Conservation (phyloP, 306 rosid species). For the Trifolium subterraneum region DNA sequence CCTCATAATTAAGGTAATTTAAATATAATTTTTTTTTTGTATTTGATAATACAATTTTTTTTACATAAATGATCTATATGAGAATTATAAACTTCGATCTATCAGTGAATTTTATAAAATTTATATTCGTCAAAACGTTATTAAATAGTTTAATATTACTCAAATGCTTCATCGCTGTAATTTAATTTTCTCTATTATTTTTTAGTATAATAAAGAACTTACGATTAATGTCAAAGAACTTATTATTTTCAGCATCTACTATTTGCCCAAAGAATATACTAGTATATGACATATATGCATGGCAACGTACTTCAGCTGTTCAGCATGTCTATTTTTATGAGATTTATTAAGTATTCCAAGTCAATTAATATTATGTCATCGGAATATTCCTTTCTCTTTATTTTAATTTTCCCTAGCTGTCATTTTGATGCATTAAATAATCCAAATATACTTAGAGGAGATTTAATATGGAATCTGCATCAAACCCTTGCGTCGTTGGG, state of each 20-base stretch:
- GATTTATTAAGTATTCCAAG: conserved; percentile 20
- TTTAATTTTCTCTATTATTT: too few species aligned
- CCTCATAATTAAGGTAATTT: too few species aligned
- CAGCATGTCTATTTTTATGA: background rate
- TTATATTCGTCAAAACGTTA: too few species aligned
- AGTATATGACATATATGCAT: background rate
- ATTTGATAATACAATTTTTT: too few species aligned
- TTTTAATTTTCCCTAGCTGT: background rate
- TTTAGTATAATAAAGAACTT: too few species aligned
- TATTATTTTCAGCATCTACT: background rate
- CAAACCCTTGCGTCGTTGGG: background rate
- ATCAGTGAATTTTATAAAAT: too few species aligned
- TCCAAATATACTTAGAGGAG: background rate
- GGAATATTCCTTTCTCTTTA: background rate
- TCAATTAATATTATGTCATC: conserved; percentile 11
- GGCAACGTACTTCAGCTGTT: background rate
- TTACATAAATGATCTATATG: too few species aligned
- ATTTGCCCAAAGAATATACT: background rate
- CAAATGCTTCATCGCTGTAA: too few species aligned
- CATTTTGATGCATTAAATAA: background rate
- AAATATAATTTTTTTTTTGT: too few species aligned
- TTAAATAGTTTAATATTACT: too few species aligned
- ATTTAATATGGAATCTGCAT: background rate
- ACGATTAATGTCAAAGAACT: too few species aligned
- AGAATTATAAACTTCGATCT: too few species aligned